phyloP scores from a whole-genome alignment of 2,329 filamentous ascomycete species.

The Botryotinia narcissicola region DNA sequence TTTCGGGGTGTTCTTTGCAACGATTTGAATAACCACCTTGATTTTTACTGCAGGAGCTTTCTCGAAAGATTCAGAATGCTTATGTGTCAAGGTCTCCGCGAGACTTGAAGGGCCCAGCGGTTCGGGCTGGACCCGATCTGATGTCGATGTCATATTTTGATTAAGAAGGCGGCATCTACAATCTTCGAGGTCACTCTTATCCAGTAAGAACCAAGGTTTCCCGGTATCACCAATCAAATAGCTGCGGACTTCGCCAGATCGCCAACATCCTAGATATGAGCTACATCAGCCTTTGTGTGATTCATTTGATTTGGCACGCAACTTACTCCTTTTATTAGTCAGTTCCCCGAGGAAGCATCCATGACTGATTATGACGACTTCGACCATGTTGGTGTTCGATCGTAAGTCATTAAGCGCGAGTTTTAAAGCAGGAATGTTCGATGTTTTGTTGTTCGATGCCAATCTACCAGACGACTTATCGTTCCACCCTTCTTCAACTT shows the following conservation, averaged over 20 bases:
- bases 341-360: neutral
- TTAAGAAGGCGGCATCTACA: neutral
- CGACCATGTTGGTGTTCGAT: neutral
- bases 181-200: neutral
- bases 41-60: neutral
- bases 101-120: neutral
- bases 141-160: neutral
- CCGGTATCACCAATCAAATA: neutral
- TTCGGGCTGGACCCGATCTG: neutral
- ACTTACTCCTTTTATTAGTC: neutral
- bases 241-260: neutral
- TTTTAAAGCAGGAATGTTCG: neutral
- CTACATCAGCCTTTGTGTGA: neutral
- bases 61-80: neutral
- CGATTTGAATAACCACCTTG: neutral
- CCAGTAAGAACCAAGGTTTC: neutral
- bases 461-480: neutral
- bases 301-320: neutral
- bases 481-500: neutral
- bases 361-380: constrained; percentile 4
- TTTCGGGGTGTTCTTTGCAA: neutral
- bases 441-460: neutral
- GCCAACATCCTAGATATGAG: neutral
- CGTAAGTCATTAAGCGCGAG: neutral
- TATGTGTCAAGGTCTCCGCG: accelerated